A percentile compares a stretch with the other conserved stretches of the same genome.
These are phyloP conservation scores for Ceraceosorus guamensis DNA, from an alignment of 1,284 basidiomycete species.

Conservation along the genomic window DNA sequence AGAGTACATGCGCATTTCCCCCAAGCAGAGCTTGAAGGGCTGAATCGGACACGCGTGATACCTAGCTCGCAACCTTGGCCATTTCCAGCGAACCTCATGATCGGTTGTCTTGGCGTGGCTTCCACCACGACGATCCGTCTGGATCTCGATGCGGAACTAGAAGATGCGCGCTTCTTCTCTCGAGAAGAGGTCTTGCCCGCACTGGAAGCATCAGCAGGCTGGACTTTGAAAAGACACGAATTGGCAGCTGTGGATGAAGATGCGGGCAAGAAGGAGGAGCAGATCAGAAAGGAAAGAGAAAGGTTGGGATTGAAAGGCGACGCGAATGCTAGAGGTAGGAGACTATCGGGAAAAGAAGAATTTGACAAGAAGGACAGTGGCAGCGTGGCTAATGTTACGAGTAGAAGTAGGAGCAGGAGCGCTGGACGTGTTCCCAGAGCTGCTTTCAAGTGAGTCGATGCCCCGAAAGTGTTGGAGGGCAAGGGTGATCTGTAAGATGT, in stretches of 20 bases:
- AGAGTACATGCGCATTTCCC: too few species aligned
- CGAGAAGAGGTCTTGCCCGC: slow-evolving; percentile 64
- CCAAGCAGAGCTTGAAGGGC: slow-evolving; percentile 82
- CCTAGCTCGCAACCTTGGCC: slow-evolving; percentile 2
- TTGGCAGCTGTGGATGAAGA: slow-evolving; percentile 57
- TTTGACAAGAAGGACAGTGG: slow-evolving; percentile 15
- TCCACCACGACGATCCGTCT: slow-evolving; percentile 61
- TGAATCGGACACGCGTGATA: slow-evolving; percentile 40
- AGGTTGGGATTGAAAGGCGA: neutral
- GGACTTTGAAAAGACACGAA: slow-evolving; percentile 57
- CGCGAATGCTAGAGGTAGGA: too few species aligned
- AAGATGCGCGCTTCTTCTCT: slow-evolving; percentile 82
- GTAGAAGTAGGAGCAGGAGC: neutral
- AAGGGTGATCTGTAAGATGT: neutral
- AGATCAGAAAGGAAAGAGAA: slow-evolving; percentile 49
- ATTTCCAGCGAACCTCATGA: slow-evolving; percentile 83
- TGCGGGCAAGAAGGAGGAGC: slow-evolving; percentile 32
- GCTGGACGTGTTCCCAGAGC: neutral
- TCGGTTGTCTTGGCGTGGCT: slow-evolving; percentile 55
- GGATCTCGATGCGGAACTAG: slow-evolving; percentile 93
- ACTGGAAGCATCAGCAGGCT: slow-evolving; percentile 54
- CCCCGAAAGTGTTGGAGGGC: neutral
- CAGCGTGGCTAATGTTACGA: slow-evolving; percentile 13
- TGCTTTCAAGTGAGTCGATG: neutral
- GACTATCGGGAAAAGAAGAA: neutral